Conservation (phyloP, 1,284 basidiomycete genomes). For the Mrakiaceae sp. region DNA sequence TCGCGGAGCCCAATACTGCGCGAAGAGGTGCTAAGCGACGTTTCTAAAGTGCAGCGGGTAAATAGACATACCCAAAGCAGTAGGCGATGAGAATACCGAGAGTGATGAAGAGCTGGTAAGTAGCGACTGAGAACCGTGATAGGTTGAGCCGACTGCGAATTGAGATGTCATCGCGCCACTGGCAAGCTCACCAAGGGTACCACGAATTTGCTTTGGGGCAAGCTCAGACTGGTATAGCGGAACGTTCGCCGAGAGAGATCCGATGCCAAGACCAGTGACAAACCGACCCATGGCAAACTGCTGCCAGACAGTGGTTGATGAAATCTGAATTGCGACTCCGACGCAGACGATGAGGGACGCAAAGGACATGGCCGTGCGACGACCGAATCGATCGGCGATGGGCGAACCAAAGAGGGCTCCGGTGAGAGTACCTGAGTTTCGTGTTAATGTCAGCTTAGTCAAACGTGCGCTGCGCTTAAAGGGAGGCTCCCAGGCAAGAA, state of each 20-base stretch:
- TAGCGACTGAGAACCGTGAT: slow-evolving; percentile 20
- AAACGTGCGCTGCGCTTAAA: slow-evolving; percentile 22
- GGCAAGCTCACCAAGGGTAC: slow-evolving; percentile 45
- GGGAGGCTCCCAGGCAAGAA: slow-evolving; percentile 23
- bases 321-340: slow-evolving; percentile 48
- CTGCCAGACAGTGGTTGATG: background rate
- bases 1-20: slow-evolving; percentile 31
- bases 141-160: background rate
- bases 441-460: no score
- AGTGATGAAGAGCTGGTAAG: slow-evolving; percentile 64
- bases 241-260: slow-evolving; percentile 60
- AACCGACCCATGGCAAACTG: slow-evolving; percentile 50
- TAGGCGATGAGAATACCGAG: slow-evolving; percentile 65
- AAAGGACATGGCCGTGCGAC: slow-evolving; percentile 55
- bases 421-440: slow-evolving; percentile 42
- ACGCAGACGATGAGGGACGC: slow-evolving; percentile 56
- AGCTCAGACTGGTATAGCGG: slow-evolving; percentile 46
- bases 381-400: slow-evolving; percentile 54
- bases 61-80: slow-evolving; percentile 23
- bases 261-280: slow-evolving; percentile 55
- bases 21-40: no score
- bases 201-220: slow-evolving; percentile 63
- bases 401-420: slow-evolving; percentile 51
- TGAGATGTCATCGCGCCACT: background rate
- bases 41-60: no score